Conservation (phyloP, 495 filamentous ascomycete species). For the Chlorociboria aeruginascens region DNA sequence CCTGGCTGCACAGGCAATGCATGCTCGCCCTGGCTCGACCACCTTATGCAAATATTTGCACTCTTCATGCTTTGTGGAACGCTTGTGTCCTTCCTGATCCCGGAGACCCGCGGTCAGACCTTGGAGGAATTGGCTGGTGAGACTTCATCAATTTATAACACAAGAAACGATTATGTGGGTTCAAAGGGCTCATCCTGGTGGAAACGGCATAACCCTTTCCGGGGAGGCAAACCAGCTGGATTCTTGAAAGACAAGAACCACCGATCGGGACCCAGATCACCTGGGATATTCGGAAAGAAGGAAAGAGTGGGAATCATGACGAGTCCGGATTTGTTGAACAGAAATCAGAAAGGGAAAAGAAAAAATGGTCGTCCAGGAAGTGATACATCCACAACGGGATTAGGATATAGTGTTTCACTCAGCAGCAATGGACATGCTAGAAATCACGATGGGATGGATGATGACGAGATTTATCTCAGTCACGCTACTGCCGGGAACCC, state of each 20-base stretch:
- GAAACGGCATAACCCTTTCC: slow-evolving; percentile 5
- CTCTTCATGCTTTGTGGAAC: slow-evolving; percentile 18
- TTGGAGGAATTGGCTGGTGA: slow-evolving; percentile 47
- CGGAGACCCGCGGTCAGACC: slow-evolving; percentile 48
- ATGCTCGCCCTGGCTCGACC: slow-evolving; percentile 18
- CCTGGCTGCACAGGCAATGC: slow-evolving; percentile 1
- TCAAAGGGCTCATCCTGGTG: slow-evolving; percentile 3
- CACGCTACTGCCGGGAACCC: neutral
- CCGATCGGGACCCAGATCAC: slow-evolving; percentile 5
- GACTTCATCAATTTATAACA: slow-evolving; percentile 1
- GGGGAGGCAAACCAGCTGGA: slow-evolving; percentile 13
- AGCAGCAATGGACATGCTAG: slow-evolving; percentile 1
- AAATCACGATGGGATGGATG: neutral
- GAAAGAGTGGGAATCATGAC: slow-evolving; percentile 17
- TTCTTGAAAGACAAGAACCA: neutral
- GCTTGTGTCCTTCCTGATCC: slow-evolving; percentile 41
- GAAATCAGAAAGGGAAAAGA: neutral
- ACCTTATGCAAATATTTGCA: slow-evolving; percentile 17
- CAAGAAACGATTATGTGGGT: neutral
- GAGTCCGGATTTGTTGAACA: slow-evolving; percentile 13
- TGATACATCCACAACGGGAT: neutral
- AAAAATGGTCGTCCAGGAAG: slow-evolving; percentile 1
- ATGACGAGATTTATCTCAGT: slow-evolving; percentile 7
- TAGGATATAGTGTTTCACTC: neutral
- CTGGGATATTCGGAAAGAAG: slow-evolving; percentile 11